Evolutionary conservation across 2,329 filamentous ascomycete species (phyloP), one percentile per base, ranked within the genome.

Genomic region (Kalmusia sp.): DNA sequence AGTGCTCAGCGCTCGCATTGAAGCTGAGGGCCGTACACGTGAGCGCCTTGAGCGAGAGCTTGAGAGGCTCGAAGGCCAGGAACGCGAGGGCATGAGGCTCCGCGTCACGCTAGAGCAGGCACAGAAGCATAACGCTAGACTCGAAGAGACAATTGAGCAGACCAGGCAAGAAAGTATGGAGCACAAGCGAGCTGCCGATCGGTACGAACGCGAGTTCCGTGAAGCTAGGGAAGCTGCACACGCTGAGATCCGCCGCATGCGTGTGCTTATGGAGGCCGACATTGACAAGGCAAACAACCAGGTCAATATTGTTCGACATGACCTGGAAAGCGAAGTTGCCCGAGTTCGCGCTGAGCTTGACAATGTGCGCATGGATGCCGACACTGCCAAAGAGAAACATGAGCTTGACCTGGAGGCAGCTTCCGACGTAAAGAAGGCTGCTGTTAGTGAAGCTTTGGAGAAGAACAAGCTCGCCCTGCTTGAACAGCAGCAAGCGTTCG

Each of bases 391-490:
- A 70, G 91, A 88, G 17, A 89, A 89, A 64, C 87, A 90, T 63
- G 92, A 96, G 68, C 89, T 95, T 79, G 82, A 95, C 48, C 81
- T 96, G 9, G 90, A 96, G 72, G 91, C 95, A 61, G 88, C 89
- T 19, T 85, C 90, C 54, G 85, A 86, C 55, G 86, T 84, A 14
- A 91, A 89, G 75, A 81, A 84, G 49, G 79, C 82, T 59, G 82
- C 84, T 37, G 68, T 88, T 25, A 77, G 78, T 15, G 82, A 86
- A 51, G 80, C 81, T 25, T 67, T 78, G 27, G 79, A 85, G 55
- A 77, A 78, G 44, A 81, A 80, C 51, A 82, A 84, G 55, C 71
- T 76, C 40, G 82, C 81, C 7, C 71, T 88, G 19, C 75, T 84
- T 48, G 83, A 88, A 45, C 80, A 84, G 64, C 68, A 73, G 34